phyloP scores from a whole-genome alignment of 495 filamentous ascomycete genomes.

The Gamarada debralockiae region DNA sequence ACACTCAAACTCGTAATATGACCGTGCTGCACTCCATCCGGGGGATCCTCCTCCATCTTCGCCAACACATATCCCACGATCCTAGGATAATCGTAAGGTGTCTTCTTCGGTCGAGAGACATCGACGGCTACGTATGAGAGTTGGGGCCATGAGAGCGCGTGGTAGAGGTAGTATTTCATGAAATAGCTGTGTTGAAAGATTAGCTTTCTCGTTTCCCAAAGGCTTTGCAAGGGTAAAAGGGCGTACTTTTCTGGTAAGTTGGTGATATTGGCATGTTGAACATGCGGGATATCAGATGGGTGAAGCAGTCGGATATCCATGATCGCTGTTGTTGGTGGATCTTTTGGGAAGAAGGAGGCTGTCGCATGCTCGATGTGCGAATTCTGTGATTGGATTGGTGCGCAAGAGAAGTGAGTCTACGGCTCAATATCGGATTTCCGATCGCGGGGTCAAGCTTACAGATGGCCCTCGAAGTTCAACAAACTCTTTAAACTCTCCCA shows the following conservation, averaged over 20 bases:
- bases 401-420: background rate
- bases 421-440: background rate
- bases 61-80: slow-evolving; percentile 99
- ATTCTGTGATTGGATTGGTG: background rate
- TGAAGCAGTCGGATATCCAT: slow-evolving; percentile 81
- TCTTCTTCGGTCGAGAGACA: slow-evolving; percentile 67
- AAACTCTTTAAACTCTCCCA: background rate
- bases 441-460: background rate
- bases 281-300: slow-evolving; percentile 81
- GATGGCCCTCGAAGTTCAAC: background rate
- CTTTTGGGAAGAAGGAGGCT: background rate
- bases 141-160: slow-evolving; percentile 96
- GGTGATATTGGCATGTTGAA: slow-evolving; percentile 97
- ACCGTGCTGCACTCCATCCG: slow-evolving; percentile 87
- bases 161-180: slow-evolving; percentile 99
- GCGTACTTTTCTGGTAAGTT: slow-evolving; percentile 89
- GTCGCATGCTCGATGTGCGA: background rate
- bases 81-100: slow-evolving; percentile 86
- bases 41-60: slow-evolving; percentile 98
- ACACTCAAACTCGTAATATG: slow-evolving; percentile 95
- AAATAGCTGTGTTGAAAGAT: slow-evolving; percentile 59
- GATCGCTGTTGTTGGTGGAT: slow-evolving; percentile 5
- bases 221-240: background rate
- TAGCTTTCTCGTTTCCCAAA: slow-evolving; percentile 3
- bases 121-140: slow-evolving; percentile 96